These are phyloP conservation scores for Discostella stelligeroides DNA, from an alignment of 108 stramenopile species.

Conservation along the genomic window DNA sequence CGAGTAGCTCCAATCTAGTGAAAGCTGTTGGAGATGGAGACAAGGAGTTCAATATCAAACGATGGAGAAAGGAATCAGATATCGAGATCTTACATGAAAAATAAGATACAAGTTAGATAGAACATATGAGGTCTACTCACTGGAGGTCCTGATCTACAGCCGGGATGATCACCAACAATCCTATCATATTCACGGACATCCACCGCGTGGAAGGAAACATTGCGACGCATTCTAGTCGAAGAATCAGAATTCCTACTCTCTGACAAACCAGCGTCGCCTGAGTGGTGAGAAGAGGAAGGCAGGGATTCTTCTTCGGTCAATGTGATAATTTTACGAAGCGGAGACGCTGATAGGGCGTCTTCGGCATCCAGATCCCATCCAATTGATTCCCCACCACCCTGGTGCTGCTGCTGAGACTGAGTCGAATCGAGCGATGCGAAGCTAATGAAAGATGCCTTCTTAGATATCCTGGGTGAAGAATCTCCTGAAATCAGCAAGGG, in stretches of 20 bases:
- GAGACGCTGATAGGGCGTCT: neutral
- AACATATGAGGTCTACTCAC: conserved; percentile 19
- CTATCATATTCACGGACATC: conserved; percentile 47
- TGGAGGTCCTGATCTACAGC: conserved; percentile 32
- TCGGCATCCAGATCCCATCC: conserved; percentile 38
- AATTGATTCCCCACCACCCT: conserved; percentile 10
- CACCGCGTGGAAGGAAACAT: conserved; percentile 43
- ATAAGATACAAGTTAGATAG: no score
- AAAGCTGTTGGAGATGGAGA: conserved; percentile 5
- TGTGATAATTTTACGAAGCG: neutral
- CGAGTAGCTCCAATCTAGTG: conserved; percentile 43
- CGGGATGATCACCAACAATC: conserved; percentile 45
- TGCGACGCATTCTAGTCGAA: conserved; percentile 21
- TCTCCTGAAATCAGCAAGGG: neutral
- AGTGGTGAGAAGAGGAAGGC: conserved; percentile 3
- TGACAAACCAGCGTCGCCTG: no score
- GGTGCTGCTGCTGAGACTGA: neutral
- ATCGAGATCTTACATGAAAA: no score
- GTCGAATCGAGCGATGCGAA: neutral
- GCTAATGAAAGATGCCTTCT: conserved; percentile 21
- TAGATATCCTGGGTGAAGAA: neutral
- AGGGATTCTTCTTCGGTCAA: neutral
- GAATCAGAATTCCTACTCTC: no score
- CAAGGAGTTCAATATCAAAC: no score
- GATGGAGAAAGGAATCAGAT: no score